phyloP scores from a whole-genome alignment of 2,329 filamentous ascomycete species.

The Trichophyton schoenleinii region DNA sequence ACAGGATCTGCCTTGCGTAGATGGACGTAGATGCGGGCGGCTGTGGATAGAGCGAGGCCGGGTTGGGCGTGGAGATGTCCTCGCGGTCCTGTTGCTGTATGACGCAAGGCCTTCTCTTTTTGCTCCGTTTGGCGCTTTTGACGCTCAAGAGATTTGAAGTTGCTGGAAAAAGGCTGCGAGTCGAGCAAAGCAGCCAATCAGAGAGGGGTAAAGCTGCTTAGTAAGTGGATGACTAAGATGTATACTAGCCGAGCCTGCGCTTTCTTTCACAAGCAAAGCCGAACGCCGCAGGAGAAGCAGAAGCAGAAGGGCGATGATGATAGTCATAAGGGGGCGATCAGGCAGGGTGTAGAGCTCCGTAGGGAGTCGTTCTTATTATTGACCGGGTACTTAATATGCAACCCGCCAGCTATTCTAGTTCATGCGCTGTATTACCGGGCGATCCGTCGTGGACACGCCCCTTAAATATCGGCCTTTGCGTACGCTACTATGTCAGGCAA shows the following conservation, averaged over 20 bases:
- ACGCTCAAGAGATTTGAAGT: background rate
- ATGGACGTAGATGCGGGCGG: background rate
- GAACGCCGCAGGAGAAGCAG: background rate
- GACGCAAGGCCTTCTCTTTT: background rate
- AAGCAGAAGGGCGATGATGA: background rate
- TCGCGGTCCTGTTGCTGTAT: background rate
- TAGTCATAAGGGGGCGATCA: background rate
- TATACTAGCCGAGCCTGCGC: background rate
- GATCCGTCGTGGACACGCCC: background rate
- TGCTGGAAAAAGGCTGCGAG: background rate
- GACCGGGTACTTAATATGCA: background rate
- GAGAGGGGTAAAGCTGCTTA: background rate
- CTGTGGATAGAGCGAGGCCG: background rate
- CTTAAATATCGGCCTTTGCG: conserved; percentile 8
- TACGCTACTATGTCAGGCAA: conserved; percentile 43
- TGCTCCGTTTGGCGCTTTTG: background rate
- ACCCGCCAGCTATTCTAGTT: background rate
- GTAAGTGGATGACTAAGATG: background rate
- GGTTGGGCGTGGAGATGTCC: background rate
- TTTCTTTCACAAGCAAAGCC: background rate
- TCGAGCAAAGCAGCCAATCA: background rate
- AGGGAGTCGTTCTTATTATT: background rate
- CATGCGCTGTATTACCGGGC: background rate
- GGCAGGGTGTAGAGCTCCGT: background rate
- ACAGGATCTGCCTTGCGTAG: background rate